Percentiles rank a stretch among this genome's conserved stretches.
Conservation (phyloP, 331 rosid genomes). For the Acacia pycnantha region DNA sequence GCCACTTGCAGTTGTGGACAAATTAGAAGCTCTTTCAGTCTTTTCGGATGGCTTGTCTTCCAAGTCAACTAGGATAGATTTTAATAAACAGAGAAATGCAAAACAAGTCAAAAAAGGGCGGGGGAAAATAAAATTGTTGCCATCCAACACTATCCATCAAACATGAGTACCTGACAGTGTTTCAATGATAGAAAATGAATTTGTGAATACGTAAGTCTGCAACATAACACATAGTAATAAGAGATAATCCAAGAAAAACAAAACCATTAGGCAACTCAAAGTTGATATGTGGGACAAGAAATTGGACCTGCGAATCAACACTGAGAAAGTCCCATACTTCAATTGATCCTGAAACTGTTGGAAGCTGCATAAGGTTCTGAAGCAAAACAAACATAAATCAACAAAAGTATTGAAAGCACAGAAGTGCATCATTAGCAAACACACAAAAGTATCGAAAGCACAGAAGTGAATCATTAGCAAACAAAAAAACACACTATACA, state of each 20-base stretch:
- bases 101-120: conserved; percentile 29
- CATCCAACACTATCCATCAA: conserved; percentile 28
- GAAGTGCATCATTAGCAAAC: conserved; percentile 25
- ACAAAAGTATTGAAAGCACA: conserved; percentile 24
- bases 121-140: conserved; percentile 8
- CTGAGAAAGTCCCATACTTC: conserved; percentile 99
- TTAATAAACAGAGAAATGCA: conserved; percentile 28
- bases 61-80: conserved; percentile 57
- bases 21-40: conserved; percentile 49
- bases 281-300: conserved; percentile 27
- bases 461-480: conserved; percentile 23
- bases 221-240: conserved; percentile 19
- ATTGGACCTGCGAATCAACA: conserved; percentile 97
- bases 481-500: conserved; percentile 8
- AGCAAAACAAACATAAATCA: conserved; percentile 33
- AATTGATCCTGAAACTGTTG: conserved; percentile 91
- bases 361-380: conserved; percentile 95
- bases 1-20: conserved; percentile 43
- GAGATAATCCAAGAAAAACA: conserved; percentile 14
- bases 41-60: conserved; percentile 65
- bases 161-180: conserved; percentile 79
- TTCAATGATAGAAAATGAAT: conserved; percentile 90
- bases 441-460: conserved; percentile 28
- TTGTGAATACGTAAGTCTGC: conserved; percentile 91
- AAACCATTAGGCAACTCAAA: neutral